Base-by-base conservation (phyloP, 2,329 filamentous ascomycete genomes). In the Capronia coronata region DNA sequence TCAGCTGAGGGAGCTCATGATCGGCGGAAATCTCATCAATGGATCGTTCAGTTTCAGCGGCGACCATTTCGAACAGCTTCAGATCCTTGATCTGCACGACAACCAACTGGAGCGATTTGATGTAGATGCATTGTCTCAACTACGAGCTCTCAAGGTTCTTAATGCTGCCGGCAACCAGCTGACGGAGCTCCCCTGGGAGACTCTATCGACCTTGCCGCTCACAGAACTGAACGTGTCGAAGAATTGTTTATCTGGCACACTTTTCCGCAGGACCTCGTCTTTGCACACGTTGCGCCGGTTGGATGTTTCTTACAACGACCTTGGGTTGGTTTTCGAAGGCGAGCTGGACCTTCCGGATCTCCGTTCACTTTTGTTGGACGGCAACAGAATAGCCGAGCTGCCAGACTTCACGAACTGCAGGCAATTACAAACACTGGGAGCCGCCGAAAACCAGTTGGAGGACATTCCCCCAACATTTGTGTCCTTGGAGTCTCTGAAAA, bases 141-240 rank as follows among this genome's bases (percentile, higher is more conserved):
- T 97, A 55, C 71, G 72, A 2, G 78, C 77, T 19, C 75, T 98
- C 23, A 82, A 86, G 21, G 77, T 83, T 45, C 68, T 98, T 6
- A 82, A 84, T 30, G 70, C 94, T 13, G 86, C 86, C 0, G 80
- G 83, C 66, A 98, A 98, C 65, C 79, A 87, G 11, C 71, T 98
- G 3, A 79, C 81, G 53, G 67, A 68, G 0, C 69, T 98, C 7
- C 89, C 90, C 0, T 53, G 56, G 44, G 32, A 46, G 16, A 11
- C 35, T 23, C 43, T 59, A 9, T 48, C 50, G 10, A 46, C 42
- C 14, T 43, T 52, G 11, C 40, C 43, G 11, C 47, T 61, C 6
- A 40, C 49, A n/a, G 55, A 86, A 8, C 71, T 97, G 43, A 91
- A 95, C 62, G 65, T 96, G 18, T 81, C 83, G 49, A 80, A 88